phyloP scores from a whole-genome alignment of 2,329 filamentous ascomycete species.

The Penicillium thymicola region DNA sequence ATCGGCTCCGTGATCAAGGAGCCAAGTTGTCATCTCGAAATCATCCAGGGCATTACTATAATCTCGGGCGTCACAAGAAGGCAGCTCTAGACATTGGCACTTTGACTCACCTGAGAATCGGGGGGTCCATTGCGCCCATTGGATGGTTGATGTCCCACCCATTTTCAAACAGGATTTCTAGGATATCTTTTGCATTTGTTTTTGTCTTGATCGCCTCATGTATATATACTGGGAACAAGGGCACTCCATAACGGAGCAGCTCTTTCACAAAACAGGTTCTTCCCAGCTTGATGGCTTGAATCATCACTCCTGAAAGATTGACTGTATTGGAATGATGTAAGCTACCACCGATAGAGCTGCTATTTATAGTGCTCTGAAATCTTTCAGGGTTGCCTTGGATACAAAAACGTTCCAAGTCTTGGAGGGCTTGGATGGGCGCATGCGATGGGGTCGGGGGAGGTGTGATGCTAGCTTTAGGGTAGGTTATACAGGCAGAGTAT shows the following conservation, averaged over 20 bases:
- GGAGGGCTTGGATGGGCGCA: not conserved
- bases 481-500: not conserved
- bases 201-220: not conserved
- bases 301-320: constrained; percentile 15
- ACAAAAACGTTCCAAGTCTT: not conserved
- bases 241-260: not conserved
- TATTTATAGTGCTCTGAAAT: constrained; percentile 4
- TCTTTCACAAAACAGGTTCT: not conserved
- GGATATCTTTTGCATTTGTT: not conserved
- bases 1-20: constrained; percentile 28
- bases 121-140: constrained; percentile 17
- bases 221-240: not conserved
- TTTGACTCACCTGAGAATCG: constrained; percentile 20
- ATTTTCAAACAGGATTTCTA: not conserved
- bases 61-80: not conserved
- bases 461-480: not conserved
- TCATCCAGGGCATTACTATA: constrained; percentile 19
- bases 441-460: not conserved
- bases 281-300: constrained; percentile 17
- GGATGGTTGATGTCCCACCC: constrained; percentile 24
- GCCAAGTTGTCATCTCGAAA: constrained; percentile 24
- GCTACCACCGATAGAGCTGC: not conserved
- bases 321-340: not conserved
- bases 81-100: not conserved
- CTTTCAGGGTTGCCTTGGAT: constrained; percentile 10